Base-by-base conservation (phyloP, 2,329 filamentous ascomycete species). In the Tolypocladium amazonense region DNA sequence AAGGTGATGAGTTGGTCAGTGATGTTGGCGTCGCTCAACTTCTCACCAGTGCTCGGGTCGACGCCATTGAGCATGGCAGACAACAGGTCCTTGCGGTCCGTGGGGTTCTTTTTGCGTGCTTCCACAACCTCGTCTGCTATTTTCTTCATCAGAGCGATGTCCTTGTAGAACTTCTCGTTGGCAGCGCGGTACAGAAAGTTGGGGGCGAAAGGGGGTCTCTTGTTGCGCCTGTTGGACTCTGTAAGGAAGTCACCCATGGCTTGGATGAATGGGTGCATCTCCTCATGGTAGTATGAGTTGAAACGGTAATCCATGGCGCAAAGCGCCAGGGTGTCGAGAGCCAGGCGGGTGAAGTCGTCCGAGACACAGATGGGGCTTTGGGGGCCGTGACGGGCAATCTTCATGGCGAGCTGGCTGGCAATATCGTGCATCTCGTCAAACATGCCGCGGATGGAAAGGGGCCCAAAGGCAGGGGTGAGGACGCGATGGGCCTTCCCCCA, bases 1-100 rank as follows among this genome's bases (percentile, higher is more conserved):
- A 90, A 90, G 0, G 87, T 90, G 61, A 88, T 85, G 73, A 91
- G 83, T 63, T 91, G 89, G 68, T 87, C 79, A 20, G 83, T 79
- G 62, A 90, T 88, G 56, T 78, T 82, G 5, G 81, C 76, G 61
- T 89, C 85, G 1, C 76, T 80, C 64, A 91, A 73, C n/a, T 79
- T 80, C 65, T 86, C 76, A 15, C 87, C 86, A 4, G 87, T 90
- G 71, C 84, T 81, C 1, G 84, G 79, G 67, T 92, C 88, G 14
- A 78, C 79, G 0, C 86, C 86, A 8, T 84, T 76, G 53, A 92
- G 74, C 86, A 92, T 88, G 38, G 86, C 83, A 62, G 83, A 82
- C 14, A 92, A 72, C 7, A 92, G 75, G 70, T 92, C 89, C 59
- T 86, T 87, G 63, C 82, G 81, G 6, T 80, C 77, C 2, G 71